Percentiles rank a stretch among this genome's conserved stretches.
phyloP scores from a whole-genome alignment of 768 basidiomycete genomes.

The Hygrophorus pudorinus region DNA sequence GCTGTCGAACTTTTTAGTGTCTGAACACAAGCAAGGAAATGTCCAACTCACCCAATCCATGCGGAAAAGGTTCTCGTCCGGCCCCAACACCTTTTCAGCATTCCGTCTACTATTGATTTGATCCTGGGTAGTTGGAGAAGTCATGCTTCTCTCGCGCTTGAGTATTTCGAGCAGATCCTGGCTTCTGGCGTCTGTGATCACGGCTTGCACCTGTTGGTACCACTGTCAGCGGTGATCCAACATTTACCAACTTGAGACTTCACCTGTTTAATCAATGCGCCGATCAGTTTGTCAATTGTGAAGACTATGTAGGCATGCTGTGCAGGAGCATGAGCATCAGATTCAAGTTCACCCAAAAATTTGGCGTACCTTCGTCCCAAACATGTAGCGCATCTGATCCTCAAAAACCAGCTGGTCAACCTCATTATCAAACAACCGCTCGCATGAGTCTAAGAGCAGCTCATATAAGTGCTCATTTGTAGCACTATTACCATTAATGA shows the following conservation, averaged over 20 bases:
- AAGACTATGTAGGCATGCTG: conserved; percentile 83
- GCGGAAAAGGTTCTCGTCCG: conserved; percentile 71
- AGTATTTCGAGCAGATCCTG: conserved; percentile 64
- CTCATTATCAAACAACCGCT: conserved; percentile 87
- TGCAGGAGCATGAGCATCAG: not conserved
- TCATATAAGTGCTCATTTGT: conserved; percentile 67
- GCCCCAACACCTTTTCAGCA: conserved; percentile 61
- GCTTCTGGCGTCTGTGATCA: conserved; percentile 58
- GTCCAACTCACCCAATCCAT: conserved; percentile 63
- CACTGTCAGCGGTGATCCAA: not conserved
- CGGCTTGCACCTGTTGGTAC: conserved; percentile 44
- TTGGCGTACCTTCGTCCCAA: conserved; percentile 59
- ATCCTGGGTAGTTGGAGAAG: conserved; percentile 58
- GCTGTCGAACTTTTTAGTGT: conserved; percentile 24
- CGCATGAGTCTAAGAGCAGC: conserved; percentile 76
- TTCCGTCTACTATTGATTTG: conserved; percentile 56
- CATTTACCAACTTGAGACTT: not conserved
- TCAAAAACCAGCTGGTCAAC: conserved; percentile 83
- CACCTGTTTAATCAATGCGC: conserved; percentile 84
- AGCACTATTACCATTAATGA: conserved; percentile 22
- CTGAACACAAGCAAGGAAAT: not conserved
- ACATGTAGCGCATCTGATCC: conserved; percentile 82
- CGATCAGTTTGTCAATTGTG: conserved; percentile 88
- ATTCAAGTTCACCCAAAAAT: not conserved
- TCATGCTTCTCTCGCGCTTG: conserved; percentile 54